These are phyloP conservation scores for Medicago lupulina DNA, from an alignment of 306 rosid genomes.

Conservation along the genomic window DNA sequence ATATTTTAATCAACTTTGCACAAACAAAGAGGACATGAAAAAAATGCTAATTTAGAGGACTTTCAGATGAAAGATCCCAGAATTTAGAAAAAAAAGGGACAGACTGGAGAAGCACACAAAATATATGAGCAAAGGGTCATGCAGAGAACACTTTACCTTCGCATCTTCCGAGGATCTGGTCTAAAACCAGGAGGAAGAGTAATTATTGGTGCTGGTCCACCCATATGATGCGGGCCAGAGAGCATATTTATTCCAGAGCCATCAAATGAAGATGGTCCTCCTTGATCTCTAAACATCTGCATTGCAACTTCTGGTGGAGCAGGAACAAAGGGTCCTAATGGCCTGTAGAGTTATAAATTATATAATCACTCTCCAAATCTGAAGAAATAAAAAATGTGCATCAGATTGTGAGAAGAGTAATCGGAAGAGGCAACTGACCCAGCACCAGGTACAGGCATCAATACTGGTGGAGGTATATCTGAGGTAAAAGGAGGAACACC, in stretches of 20 bases:
- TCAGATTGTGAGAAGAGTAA: conserved; percentile 18
- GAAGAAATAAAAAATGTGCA: background rate
- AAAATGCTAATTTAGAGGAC: conserved; percentile 8
- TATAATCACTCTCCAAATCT: conserved; percentile 31
- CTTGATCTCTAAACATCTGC: conserved; percentile 98
- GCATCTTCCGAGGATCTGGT: conserved; percentile 90
- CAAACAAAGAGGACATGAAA: conserved; percentile 22
- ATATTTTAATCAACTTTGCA: background rate
- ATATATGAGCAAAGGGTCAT: conserved; percentile 11
- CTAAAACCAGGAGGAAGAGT: conserved; percentile 80
- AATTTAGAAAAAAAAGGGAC: conserved; percentile 11
- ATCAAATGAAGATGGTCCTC: conserved; percentile 90
- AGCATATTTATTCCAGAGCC: conserved; percentile 72
- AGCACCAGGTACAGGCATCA: conserved; percentile 99
- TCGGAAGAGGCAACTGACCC: conserved; percentile 63
- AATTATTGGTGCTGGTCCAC: conserved; percentile 83
- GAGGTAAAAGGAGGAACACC: conserved; percentile 76
- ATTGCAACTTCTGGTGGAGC: conserved; percentile 99
- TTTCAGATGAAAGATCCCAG: conserved; percentile 21
- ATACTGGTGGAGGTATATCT: conserved; percentile 85
- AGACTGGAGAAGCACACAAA: background rate
- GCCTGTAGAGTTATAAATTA: conserved; percentile 61
- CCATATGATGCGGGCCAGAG: conserved; percentile 74
- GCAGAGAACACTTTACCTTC: conserved; percentile 65
- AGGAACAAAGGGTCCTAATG: conserved; percentile 98